These are phyloP conservation scores for Pelargonium citronellum DNA, from an alignment of 441 rosid genomes.

Conservation along the genomic window DNA sequence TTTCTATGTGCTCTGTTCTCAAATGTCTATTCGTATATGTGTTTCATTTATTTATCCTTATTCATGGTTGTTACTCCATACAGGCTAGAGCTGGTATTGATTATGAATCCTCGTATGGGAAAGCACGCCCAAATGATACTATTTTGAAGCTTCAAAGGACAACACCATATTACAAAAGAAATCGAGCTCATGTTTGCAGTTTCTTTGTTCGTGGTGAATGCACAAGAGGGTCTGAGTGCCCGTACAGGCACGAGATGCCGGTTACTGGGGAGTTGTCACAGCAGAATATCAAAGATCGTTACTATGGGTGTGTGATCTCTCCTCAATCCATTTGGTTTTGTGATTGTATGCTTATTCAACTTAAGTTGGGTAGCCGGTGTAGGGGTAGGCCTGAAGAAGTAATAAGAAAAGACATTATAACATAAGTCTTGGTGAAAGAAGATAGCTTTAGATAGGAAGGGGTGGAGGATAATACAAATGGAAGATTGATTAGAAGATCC, in stretches of 20 bases:
- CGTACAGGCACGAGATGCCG: constrained; percentile 95
- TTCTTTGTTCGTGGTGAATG: constrained; percentile 87
- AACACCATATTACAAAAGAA: constrained; percentile 80
- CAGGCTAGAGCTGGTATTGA: constrained; percentile 94
- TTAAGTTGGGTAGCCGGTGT: too few species aligned
- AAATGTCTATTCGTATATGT: too few species aligned
- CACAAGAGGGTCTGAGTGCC: constrained; percentile 92
- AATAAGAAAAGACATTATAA: too few species aligned
- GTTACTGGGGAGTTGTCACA: constrained; percentile 88
- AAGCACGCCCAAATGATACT: constrained; percentile 69
- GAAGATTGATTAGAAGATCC: too few species aligned
- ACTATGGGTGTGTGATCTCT: constrained; percentile 59
- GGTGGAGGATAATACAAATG: too few species aligned
- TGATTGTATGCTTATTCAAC: background rate
- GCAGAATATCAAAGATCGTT: constrained; percentile 93
- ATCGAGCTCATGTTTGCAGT: constrained; percentile 90
- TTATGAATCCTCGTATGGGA: constrained; percentile 86
- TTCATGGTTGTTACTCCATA: constrained; percentile 16
- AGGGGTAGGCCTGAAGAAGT: too few species aligned
- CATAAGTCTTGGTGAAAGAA: too few species aligned
- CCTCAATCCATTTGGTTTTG: background rate
- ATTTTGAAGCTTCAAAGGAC: constrained; percentile 88
- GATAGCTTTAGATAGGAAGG: too few species aligned
- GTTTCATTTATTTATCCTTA: background rate
- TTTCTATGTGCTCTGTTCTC: background rate